Base-by-base conservation (phyloP, 1,139 yeast species). In the Eremothecium cymbalariae region DNA sequence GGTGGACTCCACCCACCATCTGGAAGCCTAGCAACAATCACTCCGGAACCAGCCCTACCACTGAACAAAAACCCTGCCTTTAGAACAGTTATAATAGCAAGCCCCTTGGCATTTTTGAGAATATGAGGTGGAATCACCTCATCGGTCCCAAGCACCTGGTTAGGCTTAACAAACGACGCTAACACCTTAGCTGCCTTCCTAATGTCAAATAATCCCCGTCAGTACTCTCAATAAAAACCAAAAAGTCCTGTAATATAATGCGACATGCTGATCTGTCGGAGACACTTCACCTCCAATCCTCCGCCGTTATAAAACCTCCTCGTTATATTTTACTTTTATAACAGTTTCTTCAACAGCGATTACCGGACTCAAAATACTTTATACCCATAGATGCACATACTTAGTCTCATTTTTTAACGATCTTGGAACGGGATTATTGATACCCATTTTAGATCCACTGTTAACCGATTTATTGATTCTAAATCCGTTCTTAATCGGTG, bases 1-100 rank as follows among this genome's bases (percentile, higher is more conserved):
- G 98, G 98, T 1, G 97, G 93, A n/a, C 96, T 85, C 98, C 98
- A 90, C 1, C 77, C 62, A 1, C 97, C 97, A 60, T 90, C 98
- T 2, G 93, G 93, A 35, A 90, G 68, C 43, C 97, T 68, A 5
- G 97, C 95, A 18, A 90, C 93, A 44, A 90, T 82, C 22, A 90
- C 85, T 43, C 98, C 98, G 1, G 95, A 84, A 16, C 98, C 98
- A 2, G 96, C 97, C 58, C 98, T 74, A 21, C 97, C 98, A 3
- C 95, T 83, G 56, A 90, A 90, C 43, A 90, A 67, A 55, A 90
- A 90, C 2, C 98, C 98, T 1, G 97, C 98, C 57, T 93, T 90
- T 42, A 90, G 66, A 13, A 90, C 96, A 1, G 97, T 90, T 45
- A 90, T 72, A 28, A 90, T 62, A 2, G 95, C 97, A 33, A 90